Evolutionary conservation across 441 rosid genomes (phyloP).

Genomic region (Croton setiger): DNA sequence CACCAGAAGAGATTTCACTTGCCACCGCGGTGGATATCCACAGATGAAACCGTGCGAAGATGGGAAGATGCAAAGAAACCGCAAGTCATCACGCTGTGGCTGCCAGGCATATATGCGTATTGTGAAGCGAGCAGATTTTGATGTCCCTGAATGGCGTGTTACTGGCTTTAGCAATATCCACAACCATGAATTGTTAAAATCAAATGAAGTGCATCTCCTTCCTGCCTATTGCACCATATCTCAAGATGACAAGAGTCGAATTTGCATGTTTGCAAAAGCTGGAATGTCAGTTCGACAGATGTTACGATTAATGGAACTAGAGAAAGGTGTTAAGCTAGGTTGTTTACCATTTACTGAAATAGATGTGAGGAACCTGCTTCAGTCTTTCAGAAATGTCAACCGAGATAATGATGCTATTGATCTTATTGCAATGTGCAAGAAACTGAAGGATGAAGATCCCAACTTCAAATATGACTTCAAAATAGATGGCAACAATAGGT

Average conservation of each 20-base stretch:
- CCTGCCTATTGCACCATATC: conserved; percentile 51
- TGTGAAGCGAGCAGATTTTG: conserved; percentile 60
- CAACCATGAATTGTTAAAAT: conserved; percentile 56
- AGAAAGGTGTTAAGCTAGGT: conserved; percentile 68
- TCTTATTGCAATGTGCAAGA: conserved; percentile 59
- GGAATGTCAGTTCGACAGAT: conserved; percentile 72
- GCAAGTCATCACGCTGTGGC: conserved; percentile 61
- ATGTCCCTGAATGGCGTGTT: conserved; percentile 62
- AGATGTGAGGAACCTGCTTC: conserved; percentile 59
- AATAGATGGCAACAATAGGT: conserved; percentile 46
- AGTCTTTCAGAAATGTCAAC: conserved; percentile 50
- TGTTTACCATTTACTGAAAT: conserved; percentile 62
- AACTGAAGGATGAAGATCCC: conserved; percentile 47
- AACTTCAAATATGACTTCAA: conserved; percentile 53
- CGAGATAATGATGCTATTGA: conserved; percentile 52
- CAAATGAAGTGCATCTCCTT: conserved; percentile 36
- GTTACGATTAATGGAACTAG: conserved; percentile 67
- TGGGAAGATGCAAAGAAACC: conserved; percentile 62
- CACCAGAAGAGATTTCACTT: conserved; percentile 66
- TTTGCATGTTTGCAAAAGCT: conserved; percentile 66
- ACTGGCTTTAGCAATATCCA: conserved; percentile 60
- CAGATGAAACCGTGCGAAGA: conserved; percentile 55
- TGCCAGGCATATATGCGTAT: conserved; percentile 58
- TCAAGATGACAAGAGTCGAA: conserved; percentile 51
- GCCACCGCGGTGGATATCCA: conserved; percentile 66